Evolutionary conservation across 2,329 filamentous ascomycete species (phyloP).

Genomic region (Teratosphaeria epicoccoides): DNA sequence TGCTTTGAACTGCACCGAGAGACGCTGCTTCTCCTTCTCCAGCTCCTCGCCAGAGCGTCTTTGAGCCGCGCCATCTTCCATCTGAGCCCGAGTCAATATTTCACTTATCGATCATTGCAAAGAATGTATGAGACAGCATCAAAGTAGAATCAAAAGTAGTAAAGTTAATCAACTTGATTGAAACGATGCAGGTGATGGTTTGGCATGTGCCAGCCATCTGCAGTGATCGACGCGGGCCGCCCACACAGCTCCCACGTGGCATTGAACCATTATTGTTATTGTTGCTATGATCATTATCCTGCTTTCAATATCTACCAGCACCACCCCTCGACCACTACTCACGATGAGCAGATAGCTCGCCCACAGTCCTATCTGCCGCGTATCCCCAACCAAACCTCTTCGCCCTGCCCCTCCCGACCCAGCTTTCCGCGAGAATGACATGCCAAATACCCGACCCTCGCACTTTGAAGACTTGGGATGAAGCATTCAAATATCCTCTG

Average conservation of each 20-base stretch:
- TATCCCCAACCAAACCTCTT: neutral
- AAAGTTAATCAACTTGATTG: too few relatives aligned
- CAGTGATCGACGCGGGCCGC: neutral
- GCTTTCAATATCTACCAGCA: too few relatives aligned
- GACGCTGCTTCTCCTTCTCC: slow-evolving; percentile 28
- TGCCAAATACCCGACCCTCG: slow-evolving; percentile 46
- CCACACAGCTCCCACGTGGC: neutral
- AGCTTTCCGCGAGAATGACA: too few relatives aligned
- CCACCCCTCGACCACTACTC: neutral
- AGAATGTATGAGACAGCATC: neutral
- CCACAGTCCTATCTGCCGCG: neutral
- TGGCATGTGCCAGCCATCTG: neutral
- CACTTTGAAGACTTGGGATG: slow-evolving; percentile 51
- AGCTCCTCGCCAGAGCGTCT: slow-evolving; percentile 11
- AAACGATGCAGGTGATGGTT: too few relatives aligned
- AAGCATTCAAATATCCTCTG: slow-evolving; percentile 56
- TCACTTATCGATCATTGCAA: neutral
- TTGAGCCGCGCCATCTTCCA: slow-evolving; percentile 10
- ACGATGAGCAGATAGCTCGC: neutral
- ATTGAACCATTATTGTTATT: neutral
- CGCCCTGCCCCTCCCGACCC: neutral
- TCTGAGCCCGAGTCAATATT: neutral
- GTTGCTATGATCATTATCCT: too few relatives aligned
- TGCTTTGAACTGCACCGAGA: slow-evolving; percentile 42
- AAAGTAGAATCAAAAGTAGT: neutral